phyloP scores from a whole-genome alignment of 306 rosid genomes.

The Prosopis cineraria region DNA sequence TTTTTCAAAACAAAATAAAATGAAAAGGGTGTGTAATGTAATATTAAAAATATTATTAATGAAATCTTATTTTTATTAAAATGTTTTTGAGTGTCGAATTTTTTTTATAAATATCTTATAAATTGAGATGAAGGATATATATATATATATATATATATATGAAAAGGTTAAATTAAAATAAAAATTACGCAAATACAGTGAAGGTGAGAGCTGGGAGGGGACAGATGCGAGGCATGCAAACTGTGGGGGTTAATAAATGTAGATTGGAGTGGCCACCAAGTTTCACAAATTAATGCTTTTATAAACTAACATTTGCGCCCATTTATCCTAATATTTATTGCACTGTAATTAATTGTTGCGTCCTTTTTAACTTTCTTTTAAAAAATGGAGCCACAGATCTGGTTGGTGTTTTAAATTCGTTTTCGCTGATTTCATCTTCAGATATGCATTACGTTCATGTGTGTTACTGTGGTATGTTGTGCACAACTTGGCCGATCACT shows the following conservation, averaged over 20 bases:
- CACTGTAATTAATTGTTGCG: background rate
- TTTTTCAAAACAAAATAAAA: too few species aligned
- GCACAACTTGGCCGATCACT: too few species aligned
- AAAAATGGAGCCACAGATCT: background rate
- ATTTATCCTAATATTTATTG: background rate
- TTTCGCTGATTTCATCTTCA: background rate
- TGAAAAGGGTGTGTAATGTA: too few species aligned
- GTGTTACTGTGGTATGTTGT: too few species aligned
- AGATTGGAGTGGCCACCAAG: background rate
- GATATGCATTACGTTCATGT: background rate
- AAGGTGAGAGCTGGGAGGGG: background rate
- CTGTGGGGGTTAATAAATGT: background rate
- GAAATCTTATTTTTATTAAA: too few species aligned
- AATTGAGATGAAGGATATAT: too few species aligned
- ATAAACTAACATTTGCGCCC: background rate
- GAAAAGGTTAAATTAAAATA: background rate
- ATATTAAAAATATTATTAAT: too few species aligned
- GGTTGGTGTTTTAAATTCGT: background rate
- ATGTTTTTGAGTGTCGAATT: too few species aligned
- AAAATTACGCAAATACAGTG: background rate
- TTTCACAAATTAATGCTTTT: background rate
- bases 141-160: too few species aligned
- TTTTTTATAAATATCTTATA: too few species aligned
- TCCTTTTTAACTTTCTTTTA: background rate
- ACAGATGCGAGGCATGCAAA: background rate